Evolutionary conservation across 345 rosid species (phyloP), one percentile per base, ranked within the genome.

Genomic region (Bruguiera parviflora): DNA sequence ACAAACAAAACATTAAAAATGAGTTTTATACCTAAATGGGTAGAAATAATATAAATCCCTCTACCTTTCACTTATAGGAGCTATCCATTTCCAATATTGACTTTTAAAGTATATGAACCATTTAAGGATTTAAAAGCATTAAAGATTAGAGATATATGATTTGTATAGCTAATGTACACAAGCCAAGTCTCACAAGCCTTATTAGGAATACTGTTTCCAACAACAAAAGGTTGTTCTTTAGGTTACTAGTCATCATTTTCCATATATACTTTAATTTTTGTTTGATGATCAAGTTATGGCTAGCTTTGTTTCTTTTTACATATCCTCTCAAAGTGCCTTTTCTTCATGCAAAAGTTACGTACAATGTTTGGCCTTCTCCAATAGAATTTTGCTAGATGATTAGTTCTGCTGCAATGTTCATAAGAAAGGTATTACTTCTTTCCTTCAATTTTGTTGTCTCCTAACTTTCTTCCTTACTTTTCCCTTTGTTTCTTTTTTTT

Each of bases 1-100:
- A 70, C 67, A 62, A 49, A 70, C 3, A 63, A 21, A 29, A 71
- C 53, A 62, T 47, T 7, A 1, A 33, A 28, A 28, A 74, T 74
- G 3, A 29, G 1, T 15, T 74, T 68, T 29, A 20, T 25, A 28
- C 63, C 27, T 27, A 21, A n/a, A 29, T 4, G 10, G 10, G 8
- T 55, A 35, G n/a, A 5, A 20, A 68, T 53, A 3, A 27, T 33
- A 0, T 55, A 6, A 8, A 31, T 74, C 0, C 59, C 35, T 62
- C 21, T 61, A n/a, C 73, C 73, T 55, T 61, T 28, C 0, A n/a
- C 59, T 3, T 19, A 0, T 35, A 68, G 62, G 5, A 61, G 29
- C 0, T 6, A 25, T 15, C 47, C 72, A 61, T 67, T 68, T 0
- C 51, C 52, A 10, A 68, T 62, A 29, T 9, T 53, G 21, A 74